Conservation (phyloP, 345 rosid genomes). For the Eutrema heterophyllum region DNA sequence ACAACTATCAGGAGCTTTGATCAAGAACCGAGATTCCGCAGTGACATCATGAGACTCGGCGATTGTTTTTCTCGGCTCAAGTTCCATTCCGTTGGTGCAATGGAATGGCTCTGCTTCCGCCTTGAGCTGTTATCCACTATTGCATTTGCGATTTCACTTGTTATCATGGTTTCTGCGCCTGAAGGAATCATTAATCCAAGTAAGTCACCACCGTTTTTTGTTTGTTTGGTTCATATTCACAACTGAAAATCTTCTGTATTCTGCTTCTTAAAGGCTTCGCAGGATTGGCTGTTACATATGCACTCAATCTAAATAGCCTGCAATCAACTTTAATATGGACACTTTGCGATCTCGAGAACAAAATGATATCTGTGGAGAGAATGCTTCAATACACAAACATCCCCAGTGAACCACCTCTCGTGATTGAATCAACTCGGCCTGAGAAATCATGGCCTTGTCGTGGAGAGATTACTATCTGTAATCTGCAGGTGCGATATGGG, state of each 20-base stretch:
- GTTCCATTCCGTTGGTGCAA: slow-evolving; percentile 48
- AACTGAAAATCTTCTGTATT: not conserved
- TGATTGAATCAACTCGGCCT: slow-evolving; percentile 47
- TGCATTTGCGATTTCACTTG: slow-evolving; percentile 53
- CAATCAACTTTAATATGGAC: slow-evolving; percentile 47
- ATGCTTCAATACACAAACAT: slow-evolving; percentile 51
- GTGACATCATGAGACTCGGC: slow-evolving; percentile 45
- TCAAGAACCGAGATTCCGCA: slow-evolving; percentile 56
- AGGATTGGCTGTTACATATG: slow-evolving; percentile 53
- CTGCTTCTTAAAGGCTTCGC: slow-evolving; percentile 37
- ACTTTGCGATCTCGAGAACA: slow-evolving; percentile 45
- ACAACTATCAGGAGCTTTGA: slow-evolving; percentile 68
- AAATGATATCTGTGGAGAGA: slow-evolving; percentile 62
- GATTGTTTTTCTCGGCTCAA: slow-evolving; percentile 54
- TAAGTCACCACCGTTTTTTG: slow-evolving; percentile 22
- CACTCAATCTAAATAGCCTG: slow-evolving; percentile 44
- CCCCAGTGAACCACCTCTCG: slow-evolving; percentile 63
- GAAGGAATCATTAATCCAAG: slow-evolving; percentile 57
- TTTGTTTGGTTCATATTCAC: not conserved
- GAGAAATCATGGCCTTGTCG: slow-evolving; percentile 50
- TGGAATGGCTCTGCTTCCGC: slow-evolving; percentile 77
- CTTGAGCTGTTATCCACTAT: slow-evolving; percentile 52
- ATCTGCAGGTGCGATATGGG: slow-evolving; percentile 55
- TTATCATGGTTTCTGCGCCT: slow-evolving; percentile 54
- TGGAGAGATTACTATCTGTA: slow-evolving; percentile 47